Conservation (phyloP, 495 filamentous ascomycete species). For the Astrothelium macrocarpum region DNA sequence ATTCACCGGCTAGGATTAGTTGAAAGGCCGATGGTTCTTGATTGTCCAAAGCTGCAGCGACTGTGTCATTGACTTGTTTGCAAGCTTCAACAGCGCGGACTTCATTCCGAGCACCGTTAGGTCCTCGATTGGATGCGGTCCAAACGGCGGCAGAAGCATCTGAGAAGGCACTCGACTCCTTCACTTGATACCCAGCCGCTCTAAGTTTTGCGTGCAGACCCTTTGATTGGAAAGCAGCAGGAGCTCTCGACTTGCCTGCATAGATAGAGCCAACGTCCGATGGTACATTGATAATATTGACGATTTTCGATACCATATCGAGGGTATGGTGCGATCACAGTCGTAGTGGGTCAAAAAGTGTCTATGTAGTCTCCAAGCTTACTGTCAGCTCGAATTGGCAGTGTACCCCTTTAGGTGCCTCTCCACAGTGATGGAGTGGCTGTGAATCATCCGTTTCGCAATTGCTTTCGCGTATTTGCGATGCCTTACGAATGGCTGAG, state of each 20-base stretch:
- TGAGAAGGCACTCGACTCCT: conserved; percentile 8
- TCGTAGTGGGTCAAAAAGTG: no score
- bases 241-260: conserved; percentile 17
- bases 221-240: conserved; percentile 10
- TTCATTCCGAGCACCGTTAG: conserved; percentile 17
- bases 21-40: neutral
- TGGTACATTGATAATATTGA: conserved; percentile 13
- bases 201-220: conserved; percentile 10
- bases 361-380: no score
- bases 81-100: conserved; percentile 10
- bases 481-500: no score
- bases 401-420: no score
- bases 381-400: no score
- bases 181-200: conserved; percentile 9
- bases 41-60: neutral
- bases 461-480: no score
- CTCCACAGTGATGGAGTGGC: no score
- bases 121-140: conserved; percentile 12
- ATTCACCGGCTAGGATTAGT: conserved; percentile 13
- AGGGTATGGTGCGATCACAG: neutral
- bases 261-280: conserved; percentile 17
- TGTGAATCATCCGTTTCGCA: no score
- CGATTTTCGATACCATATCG: neutral
- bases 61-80: conserved; percentile 9
- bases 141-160: conserved; percentile 8